These are phyloP conservation scores for Colletotrichum viniferum DNA, from an alignment of 2,329 filamentous ascomycete species.

Conservation along the genomic window DNA sequence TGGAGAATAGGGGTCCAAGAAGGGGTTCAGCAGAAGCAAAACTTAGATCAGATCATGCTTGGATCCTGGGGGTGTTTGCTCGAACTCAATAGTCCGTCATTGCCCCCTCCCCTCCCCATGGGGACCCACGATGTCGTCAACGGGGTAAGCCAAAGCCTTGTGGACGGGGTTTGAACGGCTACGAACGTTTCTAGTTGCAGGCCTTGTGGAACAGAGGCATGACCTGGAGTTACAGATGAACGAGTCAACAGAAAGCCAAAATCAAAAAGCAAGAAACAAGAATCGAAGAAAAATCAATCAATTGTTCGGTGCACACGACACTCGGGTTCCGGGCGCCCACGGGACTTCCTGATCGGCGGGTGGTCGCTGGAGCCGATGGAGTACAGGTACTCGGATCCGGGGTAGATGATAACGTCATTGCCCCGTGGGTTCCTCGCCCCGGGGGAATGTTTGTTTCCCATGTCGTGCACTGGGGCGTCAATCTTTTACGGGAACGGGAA, in stretches of 20 bases:
- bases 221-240: not conserved
- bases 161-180: not conserved
- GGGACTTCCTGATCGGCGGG: not conserved
- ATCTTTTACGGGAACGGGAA: conserved; percentile 8
- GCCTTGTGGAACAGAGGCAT: not conserved
- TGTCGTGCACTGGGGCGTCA: not conserved
- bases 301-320: not conserved
- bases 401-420: conserved; percentile 17
- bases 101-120: not conserved
- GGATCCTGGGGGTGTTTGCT: not conserved
- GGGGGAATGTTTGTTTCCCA: not conserved
- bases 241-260: not conserved
- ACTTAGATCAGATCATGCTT: conserved; percentile 1
- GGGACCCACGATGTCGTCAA: conserved; percentile 16
- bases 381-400: conserved; percentile 12
- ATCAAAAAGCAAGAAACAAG: not conserved
- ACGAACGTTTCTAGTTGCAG: not conserved
- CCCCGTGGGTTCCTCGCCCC: not conserved
- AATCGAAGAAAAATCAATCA: not conserved
- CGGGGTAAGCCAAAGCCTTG: not conserved
- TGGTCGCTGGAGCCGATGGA: not conserved
- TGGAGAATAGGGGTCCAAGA: conserved; percentile 16
- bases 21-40: not conserved
- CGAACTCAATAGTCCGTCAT: not conserved
- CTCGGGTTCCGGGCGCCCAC: not conserved